Evolutionary conservation across 768 basidiomycete species (phyloP), one percentile per base, ranked within the genome.

Genomic region (Boletales sp.): DNA sequence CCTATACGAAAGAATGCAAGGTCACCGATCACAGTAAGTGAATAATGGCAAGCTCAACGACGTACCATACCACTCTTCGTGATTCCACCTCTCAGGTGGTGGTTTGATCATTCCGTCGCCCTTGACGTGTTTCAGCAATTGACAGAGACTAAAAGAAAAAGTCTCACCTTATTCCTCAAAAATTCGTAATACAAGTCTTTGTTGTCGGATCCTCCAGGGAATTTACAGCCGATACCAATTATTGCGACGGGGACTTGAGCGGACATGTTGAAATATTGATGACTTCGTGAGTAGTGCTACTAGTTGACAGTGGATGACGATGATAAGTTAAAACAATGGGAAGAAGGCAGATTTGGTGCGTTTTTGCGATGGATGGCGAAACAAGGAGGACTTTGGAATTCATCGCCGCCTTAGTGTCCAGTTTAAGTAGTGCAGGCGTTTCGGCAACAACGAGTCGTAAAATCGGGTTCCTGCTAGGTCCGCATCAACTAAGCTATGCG

Each of bases 141-240:
- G 46, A 3, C 12, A 49, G 13, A 32, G 3, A 5, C 8, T 11
- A 6, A 28, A 28, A 17, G 1, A 30, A 36, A 30, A 14, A 10
- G 13, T 3, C 25, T 28, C 30, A 65, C 66, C 58, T 67, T 66
- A 32, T 60, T 66, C 44, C 65, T 53, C 9, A 66, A 41, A 50
- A 66, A 67, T 37, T 67, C 62, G 31, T 68, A 66, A 32, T 60
- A 67, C 15, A 66, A 30, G 9, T 63, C 57, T 30, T 63, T 62
- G 46, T 66, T 66, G 25, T 67, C 65, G 17, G 66, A 67, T 40
- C 61, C 63, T 38, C 64, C 64, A 41, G 65, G 64, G 36, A 67
- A 68, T 52, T 60, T 66, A 45, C 66, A 66, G n/a, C 65, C 65
- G 30, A 67, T 68, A 19, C 65, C 66, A 38, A 67, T 59, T 41